phyloP scores from a whole-genome alignment of 2,329 filamentous ascomycete genomes.

The Fusarium coicis region DNA sequence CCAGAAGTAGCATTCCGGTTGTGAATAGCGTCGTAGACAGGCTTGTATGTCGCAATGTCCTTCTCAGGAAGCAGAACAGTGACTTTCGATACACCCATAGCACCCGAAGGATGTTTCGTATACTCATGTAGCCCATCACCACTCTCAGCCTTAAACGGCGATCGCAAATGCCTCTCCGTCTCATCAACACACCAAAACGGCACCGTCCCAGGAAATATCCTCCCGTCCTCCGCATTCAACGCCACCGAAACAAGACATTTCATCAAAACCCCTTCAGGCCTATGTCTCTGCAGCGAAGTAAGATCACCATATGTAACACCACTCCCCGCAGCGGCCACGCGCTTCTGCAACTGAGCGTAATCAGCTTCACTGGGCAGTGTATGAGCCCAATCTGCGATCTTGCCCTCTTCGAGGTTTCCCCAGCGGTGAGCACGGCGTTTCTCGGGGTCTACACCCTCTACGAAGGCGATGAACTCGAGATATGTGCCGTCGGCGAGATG shows the following conservation, averaged over 20 bases:
- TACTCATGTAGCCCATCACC: constrained; percentile 26
- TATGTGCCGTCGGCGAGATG: constrained; percentile 72
- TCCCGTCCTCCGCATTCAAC: constrained; percentile 36
- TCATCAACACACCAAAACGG: constrained; percentile 76
- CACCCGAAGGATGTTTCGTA: constrained; percentile 61
- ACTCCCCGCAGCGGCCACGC: constrained; percentile 47
- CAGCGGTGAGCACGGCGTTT: constrained; percentile 65
- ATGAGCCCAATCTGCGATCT: constrained; percentile 70
- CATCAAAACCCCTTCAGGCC: constrained; percentile 65
- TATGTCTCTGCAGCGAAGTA: constrained; percentile 61
- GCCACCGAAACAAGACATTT: constrained; percentile 68
- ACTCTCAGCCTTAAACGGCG: constrained; percentile 55
- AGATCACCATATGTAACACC: constrained; percentile 61
- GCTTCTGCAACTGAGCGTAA: constrained; percentile 52
- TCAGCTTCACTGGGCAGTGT: constrained; percentile 52
- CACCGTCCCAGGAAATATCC: constrained; percentile 58
- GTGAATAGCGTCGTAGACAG: constrained; percentile 47
- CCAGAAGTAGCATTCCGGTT: not conserved
- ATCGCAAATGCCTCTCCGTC: constrained; percentile 65
- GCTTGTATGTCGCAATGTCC: constrained; percentile 26
- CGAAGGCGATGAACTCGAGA: constrained; percentile 73
- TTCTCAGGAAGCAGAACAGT: constrained; percentile 49
- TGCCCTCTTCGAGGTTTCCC: constrained; percentile 62
- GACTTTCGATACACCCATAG: constrained; percentile 61
- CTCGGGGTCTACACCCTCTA: constrained; percentile 55